These are phyloP conservation scores for Trichoderma cornu-damae DNA, from an alignment of 2,329 filamentous ascomycete species.

Conservation along the genomic window DNA sequence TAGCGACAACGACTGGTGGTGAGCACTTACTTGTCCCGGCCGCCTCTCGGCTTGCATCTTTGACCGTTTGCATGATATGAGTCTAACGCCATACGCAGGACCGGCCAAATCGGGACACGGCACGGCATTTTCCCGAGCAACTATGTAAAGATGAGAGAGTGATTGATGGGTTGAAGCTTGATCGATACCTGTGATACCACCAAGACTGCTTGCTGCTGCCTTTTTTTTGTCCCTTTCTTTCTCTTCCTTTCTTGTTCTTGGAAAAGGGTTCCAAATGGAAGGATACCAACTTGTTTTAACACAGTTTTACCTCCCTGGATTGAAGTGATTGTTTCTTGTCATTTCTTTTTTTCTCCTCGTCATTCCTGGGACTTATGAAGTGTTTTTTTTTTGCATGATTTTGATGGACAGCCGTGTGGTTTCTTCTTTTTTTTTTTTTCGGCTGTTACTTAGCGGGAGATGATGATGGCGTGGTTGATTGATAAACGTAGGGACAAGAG, in stretches of 20 bases:
- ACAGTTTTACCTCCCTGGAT: constrained; percentile 3
- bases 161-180: constrained; percentile 26
- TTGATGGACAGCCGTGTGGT: constrained; percentile 3
- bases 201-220: constrained; percentile 8
- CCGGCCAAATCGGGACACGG: constrained; percentile 75
- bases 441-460: neutral
- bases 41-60: neutral
- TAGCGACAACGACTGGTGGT: constrained; percentile 93
- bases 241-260: neutral
- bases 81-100: constrained; percentile 48
- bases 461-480: neutral
- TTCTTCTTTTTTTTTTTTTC: too few species aligned
- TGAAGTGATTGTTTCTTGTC: constrained; percentile 1
- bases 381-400: neutral
- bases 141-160: constrained; percentile 63
- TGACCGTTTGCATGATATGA: neutral
- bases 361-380: neutral
- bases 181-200: constrained; percentile 18
- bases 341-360: neutral
- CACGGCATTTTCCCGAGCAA: constrained; percentile 92
- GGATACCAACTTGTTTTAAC: constrained; percentile 20
- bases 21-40: constrained; percentile 40
- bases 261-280: constrained; percentile 17
- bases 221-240: neutral
- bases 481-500: neutral